These are phyloP conservation scores for Saccharomyces hybrid DNA, from an alignment of 1,139 yeast genomes.

Conservation along the genomic window DNA sequence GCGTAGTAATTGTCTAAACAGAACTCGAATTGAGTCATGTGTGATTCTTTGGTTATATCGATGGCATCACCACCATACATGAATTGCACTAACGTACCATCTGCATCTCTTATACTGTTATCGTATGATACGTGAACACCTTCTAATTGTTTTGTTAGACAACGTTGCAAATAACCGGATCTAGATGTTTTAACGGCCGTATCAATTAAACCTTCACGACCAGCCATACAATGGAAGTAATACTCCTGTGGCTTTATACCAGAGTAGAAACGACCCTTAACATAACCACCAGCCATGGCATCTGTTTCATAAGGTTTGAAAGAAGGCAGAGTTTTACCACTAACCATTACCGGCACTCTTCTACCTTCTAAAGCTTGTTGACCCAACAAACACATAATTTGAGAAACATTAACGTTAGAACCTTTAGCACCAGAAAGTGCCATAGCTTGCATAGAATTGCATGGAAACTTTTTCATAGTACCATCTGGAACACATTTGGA, in stretches of 20 bases:
- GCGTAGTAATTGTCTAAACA: slow-evolving; percentile 88
- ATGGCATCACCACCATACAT: slow-evolving; percentile 96
- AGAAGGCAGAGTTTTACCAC: slow-evolving; percentile 94
- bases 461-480: slow-evolving; percentile 90
- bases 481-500: slow-evolving; percentile 93
- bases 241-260: slow-evolving; percentile 99
- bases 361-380: slow-evolving; percentile 99
- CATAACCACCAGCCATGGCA: slow-evolving; percentile 98
- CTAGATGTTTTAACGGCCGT: slow-evolving; percentile 98
- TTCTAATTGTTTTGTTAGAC: slow-evolving; percentile 95
- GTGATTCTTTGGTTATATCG: slow-evolving; percentile 91
- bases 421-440: slow-evolving; percentile 99
- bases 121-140: slow-evolving; percentile 94
- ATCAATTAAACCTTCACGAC: slow-evolving; percentile 99
- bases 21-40: slow-evolving; percentile 88
- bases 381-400: slow-evolving; percentile 97
- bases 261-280: slow-evolving; percentile 93
- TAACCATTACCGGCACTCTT: slow-evolving; percentile 98
- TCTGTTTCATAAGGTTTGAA: slow-evolving; percentile 95
- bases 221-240: slow-evolving; percentile 99
- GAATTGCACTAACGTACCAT: slow-evolving; percentile 89
- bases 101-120: slow-evolving; percentile 91
- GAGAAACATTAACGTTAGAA: slow-evolving; percentile 95
- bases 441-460: slow-evolving; percentile 98
- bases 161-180: slow-evolving; percentile 97